Evolutionary conservation across 1,284 basidiomycete species (phyloP).

Genomic region (Puccinia triticina): DNA sequence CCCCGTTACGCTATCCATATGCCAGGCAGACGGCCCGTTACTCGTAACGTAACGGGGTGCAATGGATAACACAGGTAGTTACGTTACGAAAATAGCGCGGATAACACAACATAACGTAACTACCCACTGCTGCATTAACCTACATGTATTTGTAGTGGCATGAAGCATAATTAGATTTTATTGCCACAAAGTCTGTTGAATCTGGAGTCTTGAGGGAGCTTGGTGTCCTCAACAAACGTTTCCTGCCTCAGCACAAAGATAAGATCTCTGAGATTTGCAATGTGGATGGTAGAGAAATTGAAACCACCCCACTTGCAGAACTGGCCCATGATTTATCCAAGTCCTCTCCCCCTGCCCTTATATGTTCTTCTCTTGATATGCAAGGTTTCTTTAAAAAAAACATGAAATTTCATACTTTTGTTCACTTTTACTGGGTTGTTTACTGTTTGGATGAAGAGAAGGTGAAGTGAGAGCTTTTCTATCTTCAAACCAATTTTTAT

Average conservation of each 20-base stretch:
- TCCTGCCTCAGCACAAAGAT: conserved; percentile 68
- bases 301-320: conserved; percentile 2
- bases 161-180: too few species aligned
- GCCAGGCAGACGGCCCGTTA: too few species aligned
- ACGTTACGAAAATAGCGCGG: too few species aligned
- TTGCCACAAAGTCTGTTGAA: conserved; percentile 71
- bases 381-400: conserved; percentile 23
- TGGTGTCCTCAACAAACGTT: conserved; percentile 76
- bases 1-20: too few species aligned
- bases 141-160: too few species aligned
- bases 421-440: conserved; percentile 43
- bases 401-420: conserved; percentile 31
- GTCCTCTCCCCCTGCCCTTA: neutral
- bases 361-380: neutral
- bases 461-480: conserved; percentile 15
- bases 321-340: conserved; percentile 21
- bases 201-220: conserved; percentile 68
- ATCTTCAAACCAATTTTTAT: conserved; percentile 36
- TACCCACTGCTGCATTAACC: too few species aligned
- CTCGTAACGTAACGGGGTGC: too few species aligned
- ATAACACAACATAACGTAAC: too few species aligned
- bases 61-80: too few species aligned
- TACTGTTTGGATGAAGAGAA: neutral
- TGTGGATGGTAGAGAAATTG: conserved; percentile 46
- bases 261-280: conserved; percentile 54